Base-by-base conservation (phyloP, 2,329 filamentous ascomycete genomes). In the Nemania bipapillata region DNA sequence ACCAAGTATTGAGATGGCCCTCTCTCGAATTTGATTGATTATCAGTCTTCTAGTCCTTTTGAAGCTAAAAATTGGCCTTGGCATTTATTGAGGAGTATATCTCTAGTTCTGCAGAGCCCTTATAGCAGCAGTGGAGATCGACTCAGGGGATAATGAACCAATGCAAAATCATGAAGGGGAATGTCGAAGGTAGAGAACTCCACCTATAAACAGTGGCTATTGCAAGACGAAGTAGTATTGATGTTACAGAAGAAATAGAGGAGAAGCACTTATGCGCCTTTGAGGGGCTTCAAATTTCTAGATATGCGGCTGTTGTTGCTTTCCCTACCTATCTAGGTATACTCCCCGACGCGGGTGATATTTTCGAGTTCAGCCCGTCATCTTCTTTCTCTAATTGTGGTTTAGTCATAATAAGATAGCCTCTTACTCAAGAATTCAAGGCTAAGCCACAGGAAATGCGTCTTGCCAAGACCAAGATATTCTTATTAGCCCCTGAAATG, bases 351-450 rank as follows among this genome's bases (percentile, higher is more conserved):
- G 17, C 35, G 8, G n/a, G 32, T n/a, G 24, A 11, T 28, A 8
- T 47, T n/a, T 15, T 22, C 28, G 24, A 42, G 37, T 17, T 28
- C 63, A 30, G 37, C 9, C 22, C 22, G 17, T 28, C 26, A 28
- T 49, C n/a, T 12, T 7, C 17, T 24, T 57, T 22, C 52, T 15
- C 32, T 66, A 9, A 37, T 56, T 61, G 24, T 11, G 15, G 52
- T 20, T 28, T 47, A 63, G 28, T 55, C 56, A 8, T 56, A 50
- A 40, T 66, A 52, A n/a, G 35, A 53, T 22, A 52, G 42, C n/a
- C 30, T 50, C 42, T 50, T 37, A 37, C 47, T 37, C 35, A n/a
- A 40, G 49, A n/a, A 3, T 55, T 26, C 24, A 58, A 50, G 24
- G 32, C 45, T 35, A 62, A 62, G 40, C 42, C 42, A 47, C 47